A percentile compares a stretch with the other conserved stretches of the same genome.
Evolutionary conservation across 2,329 filamentous ascomycete genomes (phyloP).

Genomic region (Aspergillus thermomutatus): DNA sequence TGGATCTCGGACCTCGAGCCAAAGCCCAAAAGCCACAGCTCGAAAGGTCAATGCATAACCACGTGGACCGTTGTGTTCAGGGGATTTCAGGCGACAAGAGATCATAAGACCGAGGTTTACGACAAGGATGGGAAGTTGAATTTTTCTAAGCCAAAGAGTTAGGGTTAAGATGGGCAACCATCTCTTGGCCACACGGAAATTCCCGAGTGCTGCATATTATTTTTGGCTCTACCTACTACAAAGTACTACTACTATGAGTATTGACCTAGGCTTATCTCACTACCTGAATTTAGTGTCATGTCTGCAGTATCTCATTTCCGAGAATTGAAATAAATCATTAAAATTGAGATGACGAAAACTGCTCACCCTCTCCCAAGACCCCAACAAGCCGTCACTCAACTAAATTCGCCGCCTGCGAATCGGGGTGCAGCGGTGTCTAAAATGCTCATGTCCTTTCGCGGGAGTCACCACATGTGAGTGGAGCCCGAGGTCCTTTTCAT

Average conservation of each 20-base stretch:
- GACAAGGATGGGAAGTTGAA: not conserved
- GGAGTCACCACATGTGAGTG: constrained; percentile 9
- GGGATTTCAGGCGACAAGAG: not conserved
- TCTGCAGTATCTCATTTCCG: not conserved
- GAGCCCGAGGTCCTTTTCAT: not conserved
- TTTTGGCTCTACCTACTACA: not conserved
- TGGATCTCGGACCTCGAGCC: not conserved
- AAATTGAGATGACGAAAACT: not conserved
- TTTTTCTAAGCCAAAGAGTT: not conserved
- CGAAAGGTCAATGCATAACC: constrained; percentile 15
- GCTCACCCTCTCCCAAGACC: not conserved
- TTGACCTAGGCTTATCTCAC: too few relatives aligned
- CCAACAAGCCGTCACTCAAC: not conserved
- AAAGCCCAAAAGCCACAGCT: not conserved
- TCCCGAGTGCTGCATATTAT: not conserved
- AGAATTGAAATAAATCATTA: not conserved
- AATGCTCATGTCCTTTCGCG: constrained; percentile 1
- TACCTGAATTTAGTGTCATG: not conserved
- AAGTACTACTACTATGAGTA: too few relatives aligned
- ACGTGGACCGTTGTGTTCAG: constrained; percentile 13
- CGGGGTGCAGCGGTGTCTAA: constrained; percentile 4
- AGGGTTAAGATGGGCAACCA: not conserved
- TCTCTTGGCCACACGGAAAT: not conserved
- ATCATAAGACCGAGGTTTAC: not conserved
- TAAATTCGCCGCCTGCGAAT: not conserved